A percentile compares a stretch with the other conserved stretches of the same genome.
phyloP scores from a whole-genome alignment of 2,329 filamentous ascomycete genomes.

The Xylaria sp. region DNA sequence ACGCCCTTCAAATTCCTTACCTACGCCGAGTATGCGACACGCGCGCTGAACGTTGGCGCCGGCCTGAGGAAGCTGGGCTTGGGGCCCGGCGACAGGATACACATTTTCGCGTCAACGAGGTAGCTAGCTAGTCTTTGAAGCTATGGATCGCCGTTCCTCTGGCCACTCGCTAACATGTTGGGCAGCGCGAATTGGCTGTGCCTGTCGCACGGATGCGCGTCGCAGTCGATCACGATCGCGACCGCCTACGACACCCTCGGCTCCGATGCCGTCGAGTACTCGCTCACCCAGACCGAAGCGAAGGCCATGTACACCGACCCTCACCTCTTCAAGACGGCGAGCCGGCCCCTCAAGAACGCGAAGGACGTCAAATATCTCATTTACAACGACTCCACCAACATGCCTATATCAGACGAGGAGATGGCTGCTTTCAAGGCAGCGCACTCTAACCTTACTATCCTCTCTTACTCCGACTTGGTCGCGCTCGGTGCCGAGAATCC shows the following conservation, averaged over 20 bases:
- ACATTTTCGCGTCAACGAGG: conserved; percentile 86
- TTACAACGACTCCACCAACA: conserved; percentile 62
- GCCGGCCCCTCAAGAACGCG: conserved; percentile 60
- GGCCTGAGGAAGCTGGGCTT: conserved; percentile 79
- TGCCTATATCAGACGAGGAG: conserved; percentile 58
- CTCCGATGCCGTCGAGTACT: conserved; percentile 82
- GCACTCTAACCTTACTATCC: conserved; percentile 58
- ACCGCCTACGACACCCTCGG: conserved; percentile 95
- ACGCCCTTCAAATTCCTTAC: conserved; percentile 76
- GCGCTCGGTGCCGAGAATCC: conserved; percentile 69
- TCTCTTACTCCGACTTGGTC: conserved; percentile 61
- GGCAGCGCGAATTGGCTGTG: conserved; percentile 80
- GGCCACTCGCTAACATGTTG: conserved; percentile 18
- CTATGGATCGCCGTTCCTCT: not conserved
- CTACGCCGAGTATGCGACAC: conserved; percentile 78
- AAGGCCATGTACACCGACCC: conserved; percentile 88
- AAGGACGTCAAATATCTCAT: conserved; percentile 64
- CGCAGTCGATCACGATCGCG: conserved; percentile 89
- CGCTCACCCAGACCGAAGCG: conserved; percentile 79
- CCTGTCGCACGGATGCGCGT: conserved; percentile 75
- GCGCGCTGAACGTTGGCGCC: conserved; percentile 70
- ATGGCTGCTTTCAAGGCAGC: conserved; percentile 62
- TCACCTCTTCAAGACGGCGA: conserved; percentile 69
- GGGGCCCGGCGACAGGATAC: conserved; percentile 68
- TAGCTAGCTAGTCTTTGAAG: conserved; percentile 44